A percentile compares a stretch with the other conserved stretches of the same genome.
These are phyloP conservation scores for Fusarium paranaense DNA, from an alignment of 2,329 filamentous ascomycete genomes.

Conservation along the genomic window DNA sequence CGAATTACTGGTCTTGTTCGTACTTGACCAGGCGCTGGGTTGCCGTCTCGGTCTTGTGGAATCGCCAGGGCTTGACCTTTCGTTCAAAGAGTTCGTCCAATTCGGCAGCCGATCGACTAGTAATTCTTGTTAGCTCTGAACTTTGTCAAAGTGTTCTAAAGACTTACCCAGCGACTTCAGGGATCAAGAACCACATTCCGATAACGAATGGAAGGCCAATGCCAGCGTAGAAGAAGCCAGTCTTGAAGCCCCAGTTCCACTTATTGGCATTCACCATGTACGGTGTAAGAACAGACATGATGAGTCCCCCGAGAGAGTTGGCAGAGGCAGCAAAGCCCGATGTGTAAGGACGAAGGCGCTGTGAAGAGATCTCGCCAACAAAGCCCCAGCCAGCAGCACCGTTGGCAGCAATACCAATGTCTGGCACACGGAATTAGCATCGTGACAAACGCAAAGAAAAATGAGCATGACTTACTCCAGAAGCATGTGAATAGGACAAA, in stretches of 20 bases:
- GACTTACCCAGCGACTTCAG: background rate
- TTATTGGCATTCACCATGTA: background rate
- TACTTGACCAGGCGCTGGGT: conserved; percentile 3
- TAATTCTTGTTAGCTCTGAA: background rate
- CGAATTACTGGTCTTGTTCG: background rate
- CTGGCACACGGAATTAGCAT: background rate
- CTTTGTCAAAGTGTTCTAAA: background rate
- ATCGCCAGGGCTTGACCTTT: conserved; percentile 18
- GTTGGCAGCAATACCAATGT: background rate
- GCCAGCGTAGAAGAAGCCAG: conserved; percentile 1
- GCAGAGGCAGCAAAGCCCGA: background rate
- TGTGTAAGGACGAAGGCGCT: background rate
- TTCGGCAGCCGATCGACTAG: background rate
- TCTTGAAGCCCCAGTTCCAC: background rate
- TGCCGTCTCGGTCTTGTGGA: conserved; percentile 14
- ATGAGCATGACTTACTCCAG: background rate
- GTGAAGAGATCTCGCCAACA: background rate
- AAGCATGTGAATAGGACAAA: background rate
- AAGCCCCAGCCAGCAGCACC: background rate
- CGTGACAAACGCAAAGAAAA: background rate
- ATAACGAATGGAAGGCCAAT: background rate
- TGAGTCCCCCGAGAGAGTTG: background rate
- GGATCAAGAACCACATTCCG: background rate
- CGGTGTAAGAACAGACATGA: background rate
- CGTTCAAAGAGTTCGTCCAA: conserved; percentile 43